These are phyloP conservation scores for Ottelia alismoides DNA, from an alignment of 106 monocot genomes.

Conservation along the genomic window DNA sequence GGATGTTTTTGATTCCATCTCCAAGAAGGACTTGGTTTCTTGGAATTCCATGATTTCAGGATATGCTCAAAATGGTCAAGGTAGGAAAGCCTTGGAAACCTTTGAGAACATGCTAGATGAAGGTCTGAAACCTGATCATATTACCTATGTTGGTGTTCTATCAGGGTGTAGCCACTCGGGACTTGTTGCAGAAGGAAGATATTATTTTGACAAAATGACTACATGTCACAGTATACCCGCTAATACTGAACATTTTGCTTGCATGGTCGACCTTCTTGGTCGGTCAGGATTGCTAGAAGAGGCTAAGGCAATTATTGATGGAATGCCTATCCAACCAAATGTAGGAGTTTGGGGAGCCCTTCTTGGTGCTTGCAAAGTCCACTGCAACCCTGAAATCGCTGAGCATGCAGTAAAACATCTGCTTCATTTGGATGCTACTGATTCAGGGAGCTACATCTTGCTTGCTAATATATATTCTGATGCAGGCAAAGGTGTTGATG, in stretches of 20 bases:
- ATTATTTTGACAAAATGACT: constrained; percentile 61
- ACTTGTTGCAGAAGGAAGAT: constrained; percentile 61
- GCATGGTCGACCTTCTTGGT: constrained; percentile 88
- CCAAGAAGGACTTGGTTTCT: constrained; percentile 68
- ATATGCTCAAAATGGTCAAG: constrained; percentile 85
- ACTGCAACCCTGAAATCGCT: constrained; percentile 50
- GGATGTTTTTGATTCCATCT: constrained; percentile 45
- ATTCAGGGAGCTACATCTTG: constrained; percentile 78
- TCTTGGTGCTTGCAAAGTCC: constrained; percentile 68
- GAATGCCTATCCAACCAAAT: constrained; percentile 50
- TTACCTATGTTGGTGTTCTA: constrained; percentile 74
- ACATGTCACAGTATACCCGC: constrained; percentile 39
- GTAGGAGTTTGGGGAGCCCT: constrained; percentile 82
- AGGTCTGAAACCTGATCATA: constrained; percentile 48
- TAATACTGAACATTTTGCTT: constrained; percentile 69
- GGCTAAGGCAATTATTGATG: constrained; percentile 56
- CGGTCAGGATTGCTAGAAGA: constrained; percentile 57
- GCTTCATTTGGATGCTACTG: constrained; percentile 37
- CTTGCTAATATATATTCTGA: constrained; percentile 67
- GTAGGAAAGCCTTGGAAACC: constrained; percentile 47
- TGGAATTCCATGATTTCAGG: constrained; percentile 90
- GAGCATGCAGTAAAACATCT: constrained; percentile 51
- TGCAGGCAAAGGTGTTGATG: constrained; percentile 40
- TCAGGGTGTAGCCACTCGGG: constrained; percentile 87
- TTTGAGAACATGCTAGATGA: constrained; percentile 54